These are phyloP conservation scores for Boletellus ananas DNA, from an alignment of 768 basidiomycete genomes.

Conservation along the genomic window DNA sequence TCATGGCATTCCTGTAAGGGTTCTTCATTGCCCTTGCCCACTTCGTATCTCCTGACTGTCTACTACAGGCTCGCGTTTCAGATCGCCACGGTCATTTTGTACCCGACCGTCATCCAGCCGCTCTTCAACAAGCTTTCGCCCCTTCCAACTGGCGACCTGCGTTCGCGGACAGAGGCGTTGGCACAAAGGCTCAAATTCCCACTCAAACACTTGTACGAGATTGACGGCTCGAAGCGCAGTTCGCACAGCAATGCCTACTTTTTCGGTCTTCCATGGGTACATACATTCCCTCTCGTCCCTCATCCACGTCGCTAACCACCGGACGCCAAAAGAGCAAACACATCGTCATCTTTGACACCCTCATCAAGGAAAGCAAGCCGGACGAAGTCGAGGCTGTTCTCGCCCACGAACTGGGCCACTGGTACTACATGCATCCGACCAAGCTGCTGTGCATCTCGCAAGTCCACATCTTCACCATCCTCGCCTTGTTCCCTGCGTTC, in stretches of 20 bases:
- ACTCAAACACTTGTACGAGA: constrained; percentile 90
- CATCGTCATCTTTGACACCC: constrained; percentile 95
- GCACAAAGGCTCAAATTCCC: constrained; percentile 88
- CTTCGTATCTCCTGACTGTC: neutral
- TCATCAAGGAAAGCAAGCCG: constrained; percentile 86
- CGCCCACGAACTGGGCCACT: constrained; percentile 96
- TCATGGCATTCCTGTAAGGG: constrained; percentile 69
- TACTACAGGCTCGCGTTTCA: constrained; percentile 70
- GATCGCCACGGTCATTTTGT: constrained; percentile 75
- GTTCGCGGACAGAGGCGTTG: constrained; percentile 70
- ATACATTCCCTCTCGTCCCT: constrained; percentile 17
- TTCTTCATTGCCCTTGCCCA: neutral
- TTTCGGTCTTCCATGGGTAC: constrained; percentile 92
- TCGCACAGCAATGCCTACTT: constrained; percentile 99
- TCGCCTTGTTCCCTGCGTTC: constrained; percentile 89
- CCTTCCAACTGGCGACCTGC: constrained; percentile 71
- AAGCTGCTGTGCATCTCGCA: constrained; percentile 87
- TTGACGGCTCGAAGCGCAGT: constrained; percentile 94
- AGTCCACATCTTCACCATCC: constrained; percentile 80
- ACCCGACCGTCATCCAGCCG: constrained; percentile 88
- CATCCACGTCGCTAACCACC: neutral
- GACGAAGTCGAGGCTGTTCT: constrained; percentile 98
- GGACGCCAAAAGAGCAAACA: constrained; percentile 65
- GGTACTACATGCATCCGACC: constrained; percentile 88
- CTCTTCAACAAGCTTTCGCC: constrained; percentile 97